Conservation (phyloP, 495 filamentous ascomycete genomes). For the Chaetomidium leptoderma region DNA sequence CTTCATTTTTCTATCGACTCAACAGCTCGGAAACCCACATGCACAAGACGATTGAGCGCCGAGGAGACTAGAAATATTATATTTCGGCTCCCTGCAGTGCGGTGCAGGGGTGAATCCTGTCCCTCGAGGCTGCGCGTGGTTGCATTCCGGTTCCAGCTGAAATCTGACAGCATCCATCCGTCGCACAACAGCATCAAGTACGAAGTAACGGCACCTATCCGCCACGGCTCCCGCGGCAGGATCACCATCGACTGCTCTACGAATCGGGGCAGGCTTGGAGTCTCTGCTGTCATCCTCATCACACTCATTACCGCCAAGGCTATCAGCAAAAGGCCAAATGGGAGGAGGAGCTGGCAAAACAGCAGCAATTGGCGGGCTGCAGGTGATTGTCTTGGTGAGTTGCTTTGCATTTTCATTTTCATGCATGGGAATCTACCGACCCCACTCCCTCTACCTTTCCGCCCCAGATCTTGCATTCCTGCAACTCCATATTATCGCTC, state of each 20-base stretch:
- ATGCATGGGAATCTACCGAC: not conserved
- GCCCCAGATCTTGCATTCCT: not conserved
- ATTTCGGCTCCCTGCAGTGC: not conserved
- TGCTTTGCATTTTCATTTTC: not conserved
- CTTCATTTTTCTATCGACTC: not conserved
- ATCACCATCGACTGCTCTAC: not conserved
- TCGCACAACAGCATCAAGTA: not conserved
- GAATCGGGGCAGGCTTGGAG: not conserved
- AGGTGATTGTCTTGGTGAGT: conserved; percentile 79
- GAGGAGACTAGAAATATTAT: not conserved
- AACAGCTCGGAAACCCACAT: not conserved
- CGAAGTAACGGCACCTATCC: not conserved
- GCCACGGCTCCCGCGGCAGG: not conserved
- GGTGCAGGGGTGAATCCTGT: not conserved
- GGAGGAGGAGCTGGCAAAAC: conserved; percentile 10
- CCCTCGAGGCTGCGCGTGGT: not conserved
- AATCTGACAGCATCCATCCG: not conserved
- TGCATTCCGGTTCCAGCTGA: not conserved
- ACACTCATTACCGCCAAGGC: not conserved
- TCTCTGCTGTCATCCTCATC: not conserved
- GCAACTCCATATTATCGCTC: not conserved
- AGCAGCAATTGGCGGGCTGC: conserved; percentile 43
- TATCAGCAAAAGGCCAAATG: not conserved
- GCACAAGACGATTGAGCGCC: not conserved
- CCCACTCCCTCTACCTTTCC: too few species aligned